A percentile compares a stretch with the other conserved stretches of the same genome.
Evolutionary conservation across 352 stramenopile genomes (phyloP).

Genomic region (Phytophthora melonis): DNA sequence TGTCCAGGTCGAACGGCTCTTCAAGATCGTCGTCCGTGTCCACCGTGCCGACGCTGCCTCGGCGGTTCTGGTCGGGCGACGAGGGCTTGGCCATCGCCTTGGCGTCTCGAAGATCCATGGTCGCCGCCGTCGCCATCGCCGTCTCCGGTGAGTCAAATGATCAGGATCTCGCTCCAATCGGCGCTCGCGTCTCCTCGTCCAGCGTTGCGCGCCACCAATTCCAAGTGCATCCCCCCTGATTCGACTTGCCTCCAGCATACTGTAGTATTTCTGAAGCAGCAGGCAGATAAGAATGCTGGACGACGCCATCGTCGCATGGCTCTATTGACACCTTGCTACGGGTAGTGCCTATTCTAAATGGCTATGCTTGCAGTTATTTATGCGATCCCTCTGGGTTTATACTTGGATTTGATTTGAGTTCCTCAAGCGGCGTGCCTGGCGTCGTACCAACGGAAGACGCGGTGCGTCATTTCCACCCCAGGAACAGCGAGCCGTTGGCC

Average conservation of each 20-base stretch:
- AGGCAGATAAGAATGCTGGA: conserved; percentile 36
- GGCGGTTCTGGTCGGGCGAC: conserved; percentile 13
- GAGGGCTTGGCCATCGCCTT: conserved; percentile 18
- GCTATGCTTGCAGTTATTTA: conserved; percentile 20
- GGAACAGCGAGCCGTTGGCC: conserved; percentile 89
- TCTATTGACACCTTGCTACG: conserved; percentile 11
- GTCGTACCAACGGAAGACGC: conserved; percentile 74
- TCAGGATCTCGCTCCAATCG: conserved; percentile 23
- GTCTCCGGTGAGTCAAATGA: neutral
- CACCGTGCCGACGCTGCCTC: conserved; percentile 21
- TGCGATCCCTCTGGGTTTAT: conserved; percentile 12
- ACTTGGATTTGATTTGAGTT: neutral
- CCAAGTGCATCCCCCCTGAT: conserved; percentile 27
- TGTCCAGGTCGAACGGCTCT: conserved; percentile 22
- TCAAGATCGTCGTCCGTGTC: conserved; percentile 31
- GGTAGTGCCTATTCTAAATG: conserved; percentile 30
- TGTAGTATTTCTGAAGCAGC: conserved; percentile 21
- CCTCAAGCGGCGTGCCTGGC: conserved; percentile 22
- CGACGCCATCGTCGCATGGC: conserved; percentile 22
- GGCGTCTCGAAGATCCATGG: conserved; percentile 25
- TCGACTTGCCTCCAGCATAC: neutral
- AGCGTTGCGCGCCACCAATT: conserved; percentile 23
- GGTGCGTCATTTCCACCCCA: conserved; percentile 92
- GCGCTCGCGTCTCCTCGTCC: conserved; percentile 20
- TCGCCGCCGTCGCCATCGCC: conserved; percentile 27